phyloP scores from a whole-genome alignment of 441 rosid genomes.

The Gossypium schwendimanii region DNA sequence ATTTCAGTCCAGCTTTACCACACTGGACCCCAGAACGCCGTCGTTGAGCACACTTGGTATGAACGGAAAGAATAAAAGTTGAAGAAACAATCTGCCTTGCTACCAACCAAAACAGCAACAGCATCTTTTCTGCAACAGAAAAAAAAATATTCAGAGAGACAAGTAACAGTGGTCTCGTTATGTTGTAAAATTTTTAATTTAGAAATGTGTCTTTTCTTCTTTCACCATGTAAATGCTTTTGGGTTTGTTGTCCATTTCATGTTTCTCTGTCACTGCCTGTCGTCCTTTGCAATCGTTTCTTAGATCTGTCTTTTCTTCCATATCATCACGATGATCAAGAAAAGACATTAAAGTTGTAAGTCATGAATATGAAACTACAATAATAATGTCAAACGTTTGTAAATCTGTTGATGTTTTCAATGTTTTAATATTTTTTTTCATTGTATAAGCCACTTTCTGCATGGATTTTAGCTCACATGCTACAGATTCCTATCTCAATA shows the following conservation, averaged over 20 bases:
- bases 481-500: constrained; percentile 18
- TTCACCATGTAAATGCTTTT: constrained; percentile 21
- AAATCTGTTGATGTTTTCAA: constrained; percentile 2
- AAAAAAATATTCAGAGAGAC: neutral
- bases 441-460: constrained; percentile 20
- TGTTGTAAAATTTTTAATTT: constrained; percentile 3
- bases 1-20: constrained; percentile 48
- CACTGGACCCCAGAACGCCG: constrained; percentile 68
- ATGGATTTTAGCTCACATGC: constrained; percentile 45
- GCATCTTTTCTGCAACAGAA: neutral
- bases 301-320: constrained; percentile 7
- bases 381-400: constrained; percentile 1
- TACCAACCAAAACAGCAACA: neutral
- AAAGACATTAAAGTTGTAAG: neutral
- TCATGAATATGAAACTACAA: neutral
- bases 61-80: neutral
- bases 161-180: constrained; percentile 2
- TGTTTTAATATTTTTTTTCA: neutral
- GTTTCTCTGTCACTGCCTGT: constrained; percentile 14
- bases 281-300: constrained; percentile 1
- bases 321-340: constrained; percentile 18
- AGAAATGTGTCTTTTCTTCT: neutral
- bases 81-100: neutral
- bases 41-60: constrained; percentile 17
- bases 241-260: constrained; percentile 6